Conservation (phyloP, 345 rosid genomes). For the Populus pruinosa region DNA sequence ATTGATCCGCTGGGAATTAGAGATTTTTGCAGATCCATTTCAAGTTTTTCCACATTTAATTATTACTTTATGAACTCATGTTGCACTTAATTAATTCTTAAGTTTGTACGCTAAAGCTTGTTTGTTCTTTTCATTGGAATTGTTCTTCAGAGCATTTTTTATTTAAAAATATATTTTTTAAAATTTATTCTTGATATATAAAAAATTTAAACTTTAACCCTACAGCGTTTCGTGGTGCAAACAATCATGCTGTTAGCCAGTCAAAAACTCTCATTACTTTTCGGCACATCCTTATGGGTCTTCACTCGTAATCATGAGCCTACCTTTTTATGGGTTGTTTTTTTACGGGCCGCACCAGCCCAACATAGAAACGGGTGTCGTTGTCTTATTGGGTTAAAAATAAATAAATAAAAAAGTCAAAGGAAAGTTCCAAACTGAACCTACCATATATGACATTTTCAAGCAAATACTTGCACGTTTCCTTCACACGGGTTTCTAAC, state of each 20-base stretch:
- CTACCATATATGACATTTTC: not conserved
- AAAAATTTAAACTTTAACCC: no score
- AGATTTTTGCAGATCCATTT: not conserved
- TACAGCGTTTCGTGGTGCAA: no score
- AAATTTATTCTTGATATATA: no score
- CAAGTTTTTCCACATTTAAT: not conserved
- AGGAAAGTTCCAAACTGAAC: not conserved
- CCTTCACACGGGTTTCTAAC: not conserved
- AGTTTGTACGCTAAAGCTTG: no score
- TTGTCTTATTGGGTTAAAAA: not conserved
- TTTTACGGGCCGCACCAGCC: conserved; percentile 6
- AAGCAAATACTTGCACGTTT: not conserved
- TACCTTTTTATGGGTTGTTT: conserved; percentile 10
- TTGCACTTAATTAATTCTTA: not conserved
- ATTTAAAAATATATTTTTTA: no score
- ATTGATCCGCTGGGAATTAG: not conserved
- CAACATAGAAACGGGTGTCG: not conserved
- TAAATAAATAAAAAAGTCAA: not conserved
- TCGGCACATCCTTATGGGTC: not conserved
- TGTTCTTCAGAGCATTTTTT: no score
- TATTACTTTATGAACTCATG: not conserved
- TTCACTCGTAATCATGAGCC: not conserved
- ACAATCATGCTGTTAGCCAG: not conserved
- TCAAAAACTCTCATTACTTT: not conserved
- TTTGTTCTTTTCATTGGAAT: no score